Evolutionary conservation across 2,329 filamentous ascomycete genomes (phyloP).

Genomic region (Sporothrix brasiliensis): DNA sequence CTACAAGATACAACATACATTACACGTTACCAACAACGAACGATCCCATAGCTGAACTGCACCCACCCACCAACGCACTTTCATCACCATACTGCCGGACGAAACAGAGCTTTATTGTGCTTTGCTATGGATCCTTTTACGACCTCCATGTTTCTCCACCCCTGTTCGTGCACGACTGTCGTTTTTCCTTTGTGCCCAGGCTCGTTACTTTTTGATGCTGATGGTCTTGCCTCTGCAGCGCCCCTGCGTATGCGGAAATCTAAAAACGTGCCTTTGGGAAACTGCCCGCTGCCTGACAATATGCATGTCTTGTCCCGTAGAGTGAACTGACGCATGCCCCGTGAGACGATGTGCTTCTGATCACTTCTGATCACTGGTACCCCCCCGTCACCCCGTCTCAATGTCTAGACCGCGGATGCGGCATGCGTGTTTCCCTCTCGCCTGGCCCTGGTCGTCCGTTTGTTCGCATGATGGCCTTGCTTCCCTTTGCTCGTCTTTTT

Average conservation of each 20-base stretch:
- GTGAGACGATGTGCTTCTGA: conserved; percentile 21
- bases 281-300: conserved; percentile 19
- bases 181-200: background rate
- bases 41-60: conserved; percentile 12
- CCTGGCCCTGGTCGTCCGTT: conserved; percentile 36
- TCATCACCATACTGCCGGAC: conserved; percentile 2
- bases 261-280: conserved; percentile 25
- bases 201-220: background rate
- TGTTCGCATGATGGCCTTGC: conserved; percentile 45
- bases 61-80: conserved; percentile 14
- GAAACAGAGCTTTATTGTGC: background rate
- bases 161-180: conserved; percentile 9
- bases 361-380: conserved; percentile 24
- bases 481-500: conserved; percentile 40
- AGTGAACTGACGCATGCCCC: conserved; percentile 18
- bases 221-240: conserved; percentile 11
- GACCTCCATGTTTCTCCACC: conserved; percentile 21
- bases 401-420: conserved; percentile 26
- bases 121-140: background rate
- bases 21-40: conserved; percentile 17
- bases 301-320: conserved; percentile 21
- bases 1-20: conserved; percentile 12
- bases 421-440: conserved; percentile 34
- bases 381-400: conserved; percentile 27
- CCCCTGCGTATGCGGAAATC: conserved; percentile 21